Percentiles rank a stretch among this genome's conserved stretches.
phyloP scores from a whole-genome alignment of 148 eudicot species.

The Rhododendron vialii region DNA sequence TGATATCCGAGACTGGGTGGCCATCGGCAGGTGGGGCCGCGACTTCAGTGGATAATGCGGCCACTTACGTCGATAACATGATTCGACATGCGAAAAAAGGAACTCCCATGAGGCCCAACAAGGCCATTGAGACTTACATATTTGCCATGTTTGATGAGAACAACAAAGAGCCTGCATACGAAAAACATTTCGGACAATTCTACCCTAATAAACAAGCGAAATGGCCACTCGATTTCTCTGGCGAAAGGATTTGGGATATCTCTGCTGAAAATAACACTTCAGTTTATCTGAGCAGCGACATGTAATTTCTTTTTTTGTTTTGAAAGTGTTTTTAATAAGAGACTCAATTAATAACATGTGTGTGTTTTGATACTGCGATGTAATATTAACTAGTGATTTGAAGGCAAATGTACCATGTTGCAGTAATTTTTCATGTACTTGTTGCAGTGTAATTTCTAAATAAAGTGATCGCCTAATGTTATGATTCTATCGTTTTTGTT shows the following conservation, averaged over 20 bases:
- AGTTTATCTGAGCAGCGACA: not conserved
- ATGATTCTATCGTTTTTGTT: no score
- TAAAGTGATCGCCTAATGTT: not conserved
- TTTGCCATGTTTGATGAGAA: no score
- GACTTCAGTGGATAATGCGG: no score
- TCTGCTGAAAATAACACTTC: not conserved
- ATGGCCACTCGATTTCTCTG: not conserved
- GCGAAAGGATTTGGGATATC: not conserved
- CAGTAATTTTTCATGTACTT: not conserved
- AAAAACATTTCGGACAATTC: not conserved
- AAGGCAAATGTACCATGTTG: not conserved
- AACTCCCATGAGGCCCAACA: no score
- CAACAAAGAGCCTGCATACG: no score
- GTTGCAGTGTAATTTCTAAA: not conserved
- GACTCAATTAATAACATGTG: not conserved
- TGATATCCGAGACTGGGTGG: no score
- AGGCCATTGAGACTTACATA: no score
- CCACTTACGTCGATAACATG: no score
- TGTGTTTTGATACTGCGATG: not conserved
- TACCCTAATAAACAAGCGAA: conserved; percentile 5
- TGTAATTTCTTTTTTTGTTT: not conserved
- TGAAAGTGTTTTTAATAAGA: not conserved
- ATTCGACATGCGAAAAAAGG: no score
- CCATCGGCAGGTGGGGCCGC: no score
- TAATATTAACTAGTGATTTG: not conserved